Evolutionary conservation across 768 basidiomycete species (phyloP).

Genomic region (Tubosaeta sp.): DNA sequence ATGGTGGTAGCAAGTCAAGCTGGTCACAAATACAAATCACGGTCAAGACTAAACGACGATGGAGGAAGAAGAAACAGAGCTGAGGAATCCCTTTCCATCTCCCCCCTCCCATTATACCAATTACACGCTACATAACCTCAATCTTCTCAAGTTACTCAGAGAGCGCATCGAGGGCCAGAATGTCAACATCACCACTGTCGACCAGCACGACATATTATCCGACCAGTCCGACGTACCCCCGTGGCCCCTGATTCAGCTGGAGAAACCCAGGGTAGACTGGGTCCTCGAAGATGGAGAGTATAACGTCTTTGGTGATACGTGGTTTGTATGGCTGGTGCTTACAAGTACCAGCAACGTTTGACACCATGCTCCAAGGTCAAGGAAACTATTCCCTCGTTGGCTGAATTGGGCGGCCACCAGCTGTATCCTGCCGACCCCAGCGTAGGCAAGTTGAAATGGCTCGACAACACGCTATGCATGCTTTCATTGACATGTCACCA

Average conservation of each 20-base stretch:
- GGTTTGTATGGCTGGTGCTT: constrained; percentile 62
- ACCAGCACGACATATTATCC: constrained; percentile 59
- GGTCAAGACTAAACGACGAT: constrained; percentile 8
- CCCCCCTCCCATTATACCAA: constrained; percentile 81
- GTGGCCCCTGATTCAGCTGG: constrained; percentile 70
- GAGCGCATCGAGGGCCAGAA: constrained; percentile 43
- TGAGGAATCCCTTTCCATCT: constrained; percentile 85
- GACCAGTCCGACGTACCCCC: constrained; percentile 75
- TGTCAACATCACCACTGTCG: constrained; percentile 34
- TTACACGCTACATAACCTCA: constrained; percentile 72
- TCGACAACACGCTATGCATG: neutral
- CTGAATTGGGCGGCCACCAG: constrained; percentile 74
- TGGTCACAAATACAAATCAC: neutral
- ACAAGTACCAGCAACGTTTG: constrained; percentile 9
- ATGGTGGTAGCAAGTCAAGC: constrained; percentile 22
- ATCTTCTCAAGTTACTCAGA: constrained; percentile 57
- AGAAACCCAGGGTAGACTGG: constrained; percentile 89
- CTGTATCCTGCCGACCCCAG: constrained; percentile 73
- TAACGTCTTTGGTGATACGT: constrained; percentile 81
- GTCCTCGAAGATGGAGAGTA: constrained; percentile 82
- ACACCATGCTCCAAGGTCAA: constrained; percentile 54
- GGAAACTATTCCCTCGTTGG: constrained; percentile 77
- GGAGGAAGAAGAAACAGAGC: constrained; percentile 68
- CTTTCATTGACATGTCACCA: constrained; percentile 28
- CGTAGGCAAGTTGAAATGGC: constrained; percentile 44